Base-by-base conservation (phyloP, 2,329 filamentous ascomycete species). In the Aureobasidium leucospermi region DNA sequence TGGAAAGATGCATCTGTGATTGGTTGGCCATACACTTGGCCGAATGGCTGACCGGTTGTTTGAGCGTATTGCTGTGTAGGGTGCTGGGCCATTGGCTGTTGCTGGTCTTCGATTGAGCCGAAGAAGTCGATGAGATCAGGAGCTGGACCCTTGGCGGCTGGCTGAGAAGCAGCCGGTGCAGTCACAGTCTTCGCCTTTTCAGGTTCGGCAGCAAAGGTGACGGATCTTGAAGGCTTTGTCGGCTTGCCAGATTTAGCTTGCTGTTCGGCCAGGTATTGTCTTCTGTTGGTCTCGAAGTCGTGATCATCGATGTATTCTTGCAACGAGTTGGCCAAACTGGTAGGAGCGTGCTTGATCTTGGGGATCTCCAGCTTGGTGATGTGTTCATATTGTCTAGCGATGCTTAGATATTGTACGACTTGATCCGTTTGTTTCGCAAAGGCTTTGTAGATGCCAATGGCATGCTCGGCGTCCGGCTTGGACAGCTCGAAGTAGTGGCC, bases 401-500 rank as follows among this genome's bases (percentile, higher is more conserved):
- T 81, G 66, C 87, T 86, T 47, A 99, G 82, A 69, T 93, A 99
- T 67, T 90, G 86, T 15, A 99, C 93, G 1, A 97, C 93, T 64
- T 87, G 85, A 67, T 97, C 92, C 6, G 94, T 99, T 73, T 96
- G 92, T 67, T 85, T 88, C 15, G 90, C 90, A 69, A 99, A 99
- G 15, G 82, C 88, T 70, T 92, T 89, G 75, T 99, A 99, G 63
- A 99, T 93, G 62, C 85, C 82, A 75, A 99, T 85, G 60, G 94
- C 91, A 63, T 92, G 84, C 72, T 96, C 90, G 61, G 94, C 95
- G 74, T 99, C 94, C 29, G 89, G 82, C 69, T 89, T 90, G 53
- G 94, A 96, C 88, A 99, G 93, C 76, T 99, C 94, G 68, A 99
- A 99, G 74, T 97, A 99, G 74, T 95, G 90, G 67, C 94, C 91